Base-by-base conservation (phyloP, 371 early-diverging fungal species). In the Fennellomyces sp. region DNA sequence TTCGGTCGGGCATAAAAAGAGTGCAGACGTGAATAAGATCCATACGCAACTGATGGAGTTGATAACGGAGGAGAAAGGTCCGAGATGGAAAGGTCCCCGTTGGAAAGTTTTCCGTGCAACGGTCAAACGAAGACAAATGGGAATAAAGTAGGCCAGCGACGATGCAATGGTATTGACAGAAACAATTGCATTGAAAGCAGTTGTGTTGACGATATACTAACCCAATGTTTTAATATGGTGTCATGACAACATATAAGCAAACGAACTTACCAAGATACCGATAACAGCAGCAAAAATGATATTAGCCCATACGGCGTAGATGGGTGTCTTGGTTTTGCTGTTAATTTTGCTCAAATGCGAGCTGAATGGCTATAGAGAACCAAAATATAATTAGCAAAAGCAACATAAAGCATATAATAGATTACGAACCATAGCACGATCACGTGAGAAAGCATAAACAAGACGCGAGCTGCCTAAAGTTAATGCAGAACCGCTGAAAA, bases 391-490 rank as follows among this genome's bases (percentile, higher is more conserved):
- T 56, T 21, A 41, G 29, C 42, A 27, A 13, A 26, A 28, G 52
- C 17, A 39, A 5, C 13, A 51, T 15, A 5, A 2, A 39, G 0
- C 8, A 15, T 51, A 17, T 28, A 23, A 17, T 30, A 2, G 35
- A 30, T 29, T 39, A 30, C n/a, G 29, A 3, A 56, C 56, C 68
- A 87, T 83, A 42, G 87, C 90, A 42, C 86, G 86, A 63, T 91
- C 92, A 21, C 92, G 75, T 31, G 90, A 80, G 68, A 91, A 89
- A 15, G 91, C 90, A 60, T 85, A 91, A 25, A 88, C 82, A 85
- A 86, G 88, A 31, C 91, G 76, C 3, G 88, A 85, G 61, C 80
- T 83, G 12, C 84, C 79, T 56, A 66, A 72, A 52, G 64, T 75
- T 19, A 84, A 66, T 19, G 82, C 77, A 3, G 74, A 70, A 27